phyloP scores from a whole-genome alignment of 73 alveolate genomes.

The Uronychia setigera region DNA sequence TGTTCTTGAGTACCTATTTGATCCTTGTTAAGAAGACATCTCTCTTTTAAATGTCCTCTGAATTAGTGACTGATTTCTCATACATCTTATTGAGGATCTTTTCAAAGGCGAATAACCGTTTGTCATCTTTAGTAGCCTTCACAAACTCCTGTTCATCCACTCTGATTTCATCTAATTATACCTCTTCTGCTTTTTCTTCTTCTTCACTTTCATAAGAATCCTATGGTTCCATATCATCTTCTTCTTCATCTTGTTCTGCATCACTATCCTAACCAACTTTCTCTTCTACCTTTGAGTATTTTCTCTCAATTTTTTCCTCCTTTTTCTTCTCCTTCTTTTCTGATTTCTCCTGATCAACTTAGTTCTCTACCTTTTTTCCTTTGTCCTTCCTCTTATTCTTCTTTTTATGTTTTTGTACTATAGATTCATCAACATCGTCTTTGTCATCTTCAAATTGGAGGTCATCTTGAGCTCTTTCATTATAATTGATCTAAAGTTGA shows the following conservation, averaged over 20 bases:
- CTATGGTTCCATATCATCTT: background rate
- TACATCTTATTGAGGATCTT: background rate
- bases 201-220: background rate
- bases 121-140: background rate
- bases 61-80: background rate
- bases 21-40: conserved; percentile 20
- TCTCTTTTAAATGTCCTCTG: background rate
- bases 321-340: background rate
- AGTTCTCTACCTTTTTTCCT: background rate
- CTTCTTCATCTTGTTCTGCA: too few relatives aligned
- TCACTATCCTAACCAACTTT: too few relatives aligned
- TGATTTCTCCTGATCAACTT: background rate
- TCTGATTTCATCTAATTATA: background rate
- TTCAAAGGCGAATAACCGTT: background rate
- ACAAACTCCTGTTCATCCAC: background rate
- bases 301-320: background rate
- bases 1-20: conserved; percentile 11
- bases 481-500: too few relatives aligned
- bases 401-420: background rate
- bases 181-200: background rate
- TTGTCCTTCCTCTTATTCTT: background rate
- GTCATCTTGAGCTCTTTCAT: too few relatives aligned
- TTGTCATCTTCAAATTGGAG: too few relatives aligned
- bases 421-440: too few relatives aligned
- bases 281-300: too few relatives aligned